Percentiles rank a stretch among this genome's conserved stretches.
These are phyloP conservation scores for Diaporthe sp. DNA, from an alignment of 2,329 filamentous ascomycete species.

Conservation along the genomic window DNA sequence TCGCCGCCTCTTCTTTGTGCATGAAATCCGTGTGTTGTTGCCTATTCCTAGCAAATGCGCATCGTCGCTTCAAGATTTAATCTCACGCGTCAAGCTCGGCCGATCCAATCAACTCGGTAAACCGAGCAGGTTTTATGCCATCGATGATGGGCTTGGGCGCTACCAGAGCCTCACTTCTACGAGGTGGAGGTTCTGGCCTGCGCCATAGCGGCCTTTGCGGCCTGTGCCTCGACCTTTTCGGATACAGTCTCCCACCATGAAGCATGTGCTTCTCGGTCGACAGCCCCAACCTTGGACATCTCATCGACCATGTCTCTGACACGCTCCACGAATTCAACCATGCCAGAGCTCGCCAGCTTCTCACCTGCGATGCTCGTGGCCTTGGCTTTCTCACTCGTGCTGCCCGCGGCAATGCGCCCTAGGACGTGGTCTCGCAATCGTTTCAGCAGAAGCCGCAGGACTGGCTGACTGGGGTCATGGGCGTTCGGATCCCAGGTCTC, in stretches of 20 bases:
- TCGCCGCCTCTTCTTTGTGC: slow-evolving; percentile 2
- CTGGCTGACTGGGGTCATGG: slow-evolving; percentile 63
- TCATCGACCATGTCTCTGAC: slow-evolving; percentile 79
- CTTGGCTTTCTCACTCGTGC: slow-evolving; percentile 77
- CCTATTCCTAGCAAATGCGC: background rate
- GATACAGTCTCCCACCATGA: slow-evolving; percentile 78
- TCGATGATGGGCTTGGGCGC: too few species aligned
- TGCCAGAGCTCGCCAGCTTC: slow-evolving; percentile 75
- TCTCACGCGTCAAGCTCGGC: background rate
- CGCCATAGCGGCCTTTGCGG: background rate
- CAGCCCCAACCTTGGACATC: slow-evolving; percentile 72
- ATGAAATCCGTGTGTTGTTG: background rate
- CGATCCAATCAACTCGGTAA: background rate
- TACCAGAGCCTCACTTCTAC: background rate
- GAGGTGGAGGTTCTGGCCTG: background rate
- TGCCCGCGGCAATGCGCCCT: slow-evolving; percentile 72
- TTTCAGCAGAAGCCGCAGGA: slow-evolving; percentile 76
- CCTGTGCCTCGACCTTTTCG: slow-evolving; percentile 63
- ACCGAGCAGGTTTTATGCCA: background rate
- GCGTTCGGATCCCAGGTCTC: slow-evolving; percentile 34
- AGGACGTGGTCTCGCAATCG: slow-evolving; percentile 77
- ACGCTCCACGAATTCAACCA: slow-evolving; percentile 79
- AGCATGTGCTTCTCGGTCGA: slow-evolving; percentile 77
- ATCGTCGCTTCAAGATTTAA: background rate
- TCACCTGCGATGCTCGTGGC: slow-evolving; percentile 78